Evolutionary conservation across 2,329 filamentous ascomycete genomes (phyloP).

Genomic region (Fusarium ambrosium): DNA sequence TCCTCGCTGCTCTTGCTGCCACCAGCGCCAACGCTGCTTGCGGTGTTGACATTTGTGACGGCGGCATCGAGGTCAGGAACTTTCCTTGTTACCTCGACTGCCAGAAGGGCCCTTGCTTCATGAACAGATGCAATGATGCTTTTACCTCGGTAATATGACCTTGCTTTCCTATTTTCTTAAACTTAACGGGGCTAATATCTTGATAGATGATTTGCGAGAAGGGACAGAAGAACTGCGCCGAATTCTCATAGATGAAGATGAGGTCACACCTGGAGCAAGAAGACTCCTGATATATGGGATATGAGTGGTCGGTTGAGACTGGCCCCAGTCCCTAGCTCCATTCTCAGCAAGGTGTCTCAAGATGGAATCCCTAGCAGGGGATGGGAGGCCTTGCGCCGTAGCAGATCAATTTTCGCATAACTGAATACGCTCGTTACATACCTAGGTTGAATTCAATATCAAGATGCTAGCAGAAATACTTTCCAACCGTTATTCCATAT

Average conservation of each 20-base stretch:
- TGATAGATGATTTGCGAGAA: constrained; percentile 1
- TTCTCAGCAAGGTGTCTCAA: neutral
- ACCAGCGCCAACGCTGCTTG: neutral
- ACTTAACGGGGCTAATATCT: neutral
- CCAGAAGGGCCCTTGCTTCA: neutral
- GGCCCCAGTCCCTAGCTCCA: neutral
- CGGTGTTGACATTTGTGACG: neutral
- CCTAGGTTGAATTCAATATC: neutral
- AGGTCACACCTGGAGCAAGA: neutral
- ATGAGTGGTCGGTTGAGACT: neutral
- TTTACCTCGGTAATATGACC: neutral
- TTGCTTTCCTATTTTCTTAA: fast-evolving
- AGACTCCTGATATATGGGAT: neutral
- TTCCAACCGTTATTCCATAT: neutral
- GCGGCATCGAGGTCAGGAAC: neutral
- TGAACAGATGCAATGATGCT: neutral
- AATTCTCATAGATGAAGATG: neutral
- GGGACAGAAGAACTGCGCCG: neutral
- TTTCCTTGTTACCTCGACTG: neutral
- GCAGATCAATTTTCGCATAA: neutral
- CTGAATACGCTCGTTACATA: neutral
- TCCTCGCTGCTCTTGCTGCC: neutral
- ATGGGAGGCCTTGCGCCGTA: neutral
- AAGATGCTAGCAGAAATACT: neutral
- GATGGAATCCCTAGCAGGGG: neutral